Conservation (phyloP, 2,329 filamentous ascomycete species). For the Talaromyces sp. region DNA sequence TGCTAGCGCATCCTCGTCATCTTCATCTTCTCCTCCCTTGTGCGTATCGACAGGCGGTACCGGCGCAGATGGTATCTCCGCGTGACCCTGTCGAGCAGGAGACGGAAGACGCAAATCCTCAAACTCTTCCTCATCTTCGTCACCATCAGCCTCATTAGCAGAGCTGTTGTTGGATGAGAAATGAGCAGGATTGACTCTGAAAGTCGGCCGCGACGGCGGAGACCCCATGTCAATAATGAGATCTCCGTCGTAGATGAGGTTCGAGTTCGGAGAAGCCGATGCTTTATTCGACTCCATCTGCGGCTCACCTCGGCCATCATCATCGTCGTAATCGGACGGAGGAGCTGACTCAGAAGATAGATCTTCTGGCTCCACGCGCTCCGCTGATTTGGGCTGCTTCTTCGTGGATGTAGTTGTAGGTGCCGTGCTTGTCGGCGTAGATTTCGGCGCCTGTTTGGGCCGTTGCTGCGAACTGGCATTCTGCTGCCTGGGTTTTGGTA, state of each 20-base stretch:
- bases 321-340: conserved; percentile 27
- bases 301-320: conserved; percentile 6
- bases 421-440: neutral
- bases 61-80: conserved; percentile 4
- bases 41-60: conserved; percentile 5
- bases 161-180: conserved; percentile 40
- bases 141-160: conserved; percentile 26
- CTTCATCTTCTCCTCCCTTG: conserved; percentile 21
- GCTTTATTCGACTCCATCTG: conserved; percentile 22
- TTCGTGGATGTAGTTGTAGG: conserved; percentile 7
- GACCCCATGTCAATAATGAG: conserved; percentile 47
- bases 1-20: conserved; percentile 50
- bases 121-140: conserved; percentile 28
- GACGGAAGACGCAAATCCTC: conserved; percentile 34
- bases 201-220: conserved; percentile 32
- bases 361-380: conserved; percentile 20
- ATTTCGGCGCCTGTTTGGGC: conserved; percentile 11
- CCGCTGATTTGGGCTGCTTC: conserved; percentile 20
- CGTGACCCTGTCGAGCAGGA: conserved; percentile 23
- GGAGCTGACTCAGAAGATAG: conserved; percentile 21
- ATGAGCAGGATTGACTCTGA: conserved; percentile 36
- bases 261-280: conserved; percentile 31
- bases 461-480: conserved; percentile 9
- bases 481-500: conserved; percentile 15
- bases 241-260: conserved; percentile 43